Evolutionary conservation across 192 early-diverging fungal species (phyloP), one percentile per base, ranked within the genome.

Genomic region (Coemansia sp.): DNA sequence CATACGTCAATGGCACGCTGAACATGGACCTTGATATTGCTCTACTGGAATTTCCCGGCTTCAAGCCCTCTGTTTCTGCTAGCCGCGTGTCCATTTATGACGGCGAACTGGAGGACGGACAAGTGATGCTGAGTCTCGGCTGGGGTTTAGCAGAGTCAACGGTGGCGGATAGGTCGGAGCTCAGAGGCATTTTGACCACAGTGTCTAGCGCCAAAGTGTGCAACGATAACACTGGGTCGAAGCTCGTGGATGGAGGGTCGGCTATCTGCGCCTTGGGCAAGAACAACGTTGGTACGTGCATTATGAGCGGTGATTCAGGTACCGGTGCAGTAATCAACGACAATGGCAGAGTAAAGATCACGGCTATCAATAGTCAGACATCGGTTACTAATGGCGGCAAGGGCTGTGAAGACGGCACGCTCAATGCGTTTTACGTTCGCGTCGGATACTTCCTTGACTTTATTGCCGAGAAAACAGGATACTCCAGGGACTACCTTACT

Each of bases 11-110:
- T 29, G 53, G 53, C 20, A 54, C 20, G 11, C 42, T 58, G 23
- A 39, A 58, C 16, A 58, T 58, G 57, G 18, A 42, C 24, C 42
- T n/a, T 27, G 57, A 58, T 23, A 39, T 58, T 46, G 57, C 57
- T 18, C 14, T 58, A 1, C 1, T 58, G 0, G 57, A 58, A n/a
- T 27, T 58, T 24, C 25, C 57, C 14, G 57, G 34, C 2, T 58
- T 58, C 28, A 13, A 27, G 24, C 19, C 22, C 0, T 25, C 23
- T n/a, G 23, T 28, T 6, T 23, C 22, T 22, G 30, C 39, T 3
- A 46, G 8, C 3, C 30, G 35, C 34, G 27, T 58, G 22, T n/a
- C 24, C 13, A 28, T 58, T 10, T 58, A 46, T 11, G 23, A 58
- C 22, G 4, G 4, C 9, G 13, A 23, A 28, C 13, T 58, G 20